Evolutionary conservation across 2,329 filamentous ascomycete genomes (phyloP).

Genomic region (Phyllosticta citriasiana): DNA sequence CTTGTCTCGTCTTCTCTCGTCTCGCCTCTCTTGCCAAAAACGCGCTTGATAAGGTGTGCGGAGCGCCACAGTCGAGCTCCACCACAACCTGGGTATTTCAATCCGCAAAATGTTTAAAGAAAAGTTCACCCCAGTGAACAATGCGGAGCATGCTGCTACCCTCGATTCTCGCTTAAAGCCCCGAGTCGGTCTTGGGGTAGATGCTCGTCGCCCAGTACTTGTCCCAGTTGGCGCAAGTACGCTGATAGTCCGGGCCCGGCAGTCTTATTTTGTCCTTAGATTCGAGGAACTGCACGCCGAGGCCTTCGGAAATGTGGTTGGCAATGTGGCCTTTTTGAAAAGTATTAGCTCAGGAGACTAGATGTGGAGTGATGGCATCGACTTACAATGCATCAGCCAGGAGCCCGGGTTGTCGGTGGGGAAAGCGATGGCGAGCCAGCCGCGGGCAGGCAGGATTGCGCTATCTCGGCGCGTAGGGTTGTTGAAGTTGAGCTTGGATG

Average conservation of each 20-base stretch:
- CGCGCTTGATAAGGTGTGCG: no score
- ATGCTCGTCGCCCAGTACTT: constrained; percentile 19
- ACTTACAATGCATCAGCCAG: constrained; percentile 20
- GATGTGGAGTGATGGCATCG: neutral
- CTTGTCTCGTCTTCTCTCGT: no score
- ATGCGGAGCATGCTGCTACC: no score
- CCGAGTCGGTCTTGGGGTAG: constrained; percentile 24
- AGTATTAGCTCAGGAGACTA: no score
- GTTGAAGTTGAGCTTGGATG: constrained; percentile 21
- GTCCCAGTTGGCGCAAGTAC: constrained; percentile 25
- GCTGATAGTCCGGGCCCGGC: constrained; percentile 18
- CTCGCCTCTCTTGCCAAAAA: no score
- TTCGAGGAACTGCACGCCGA: constrained; percentile 45
- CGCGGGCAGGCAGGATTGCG: constrained; percentile 19
- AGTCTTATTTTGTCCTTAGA: constrained; percentile 24
- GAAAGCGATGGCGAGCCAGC: constrained; percentile 41
- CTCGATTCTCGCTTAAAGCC: constrained; percentile 13
- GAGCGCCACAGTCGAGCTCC: no score
- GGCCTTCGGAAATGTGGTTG: constrained; percentile 52
- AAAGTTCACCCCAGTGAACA: no score
- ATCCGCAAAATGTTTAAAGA: neutral
- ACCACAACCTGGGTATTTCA: no score
- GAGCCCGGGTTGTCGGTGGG: constrained; percentile 39
- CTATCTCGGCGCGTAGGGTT: constrained; percentile 24
- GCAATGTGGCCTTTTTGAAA: constrained; percentile 15